Percentiles rank a stretch among this genome's conserved stretches.
Conservation (phyloP, 2,329 filamentous ascomycete species). For the Emmonsiellopsis sp. region DNA sequence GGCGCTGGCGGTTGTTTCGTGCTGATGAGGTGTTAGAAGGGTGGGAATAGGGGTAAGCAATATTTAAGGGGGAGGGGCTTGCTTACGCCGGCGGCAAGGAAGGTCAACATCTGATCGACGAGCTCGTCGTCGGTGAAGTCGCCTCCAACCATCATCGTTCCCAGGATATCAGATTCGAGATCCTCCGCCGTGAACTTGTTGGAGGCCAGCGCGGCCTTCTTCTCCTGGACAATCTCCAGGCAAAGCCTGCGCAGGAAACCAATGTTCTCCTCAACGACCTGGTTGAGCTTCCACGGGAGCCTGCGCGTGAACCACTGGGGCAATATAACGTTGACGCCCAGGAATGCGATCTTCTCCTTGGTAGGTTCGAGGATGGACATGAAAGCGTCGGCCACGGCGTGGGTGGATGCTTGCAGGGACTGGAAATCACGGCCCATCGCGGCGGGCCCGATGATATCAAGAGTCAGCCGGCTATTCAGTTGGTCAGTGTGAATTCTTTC, state of each 20-base stretch:
- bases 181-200: slow-evolving; percentile 30
- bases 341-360: slow-evolving; percentile 33
- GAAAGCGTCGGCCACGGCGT: slow-evolving; percentile 46
- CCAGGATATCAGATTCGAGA: slow-evolving; percentile 29
- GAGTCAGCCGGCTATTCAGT: slow-evolving; percentile 38
- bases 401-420: slow-evolving; percentile 41
- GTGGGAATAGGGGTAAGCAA: background rate
- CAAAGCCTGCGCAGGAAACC: slow-evolving; percentile 24
- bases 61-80: background rate
- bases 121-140: slow-evolving; percentile 31
- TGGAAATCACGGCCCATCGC: slow-evolving; percentile 51
- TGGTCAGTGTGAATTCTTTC: background rate
- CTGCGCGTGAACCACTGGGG: slow-evolving; percentile 43
- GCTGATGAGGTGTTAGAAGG: slow-evolving; percentile 21
- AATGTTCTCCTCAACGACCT: slow-evolving; percentile 22
- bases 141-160: slow-evolving; percentile 29
- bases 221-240: slow-evolving; percentile 27
- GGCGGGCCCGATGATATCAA: slow-evolving; percentile 51
- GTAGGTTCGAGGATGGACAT: slow-evolving; percentile 41
- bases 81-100: slow-evolving; percentile 30
- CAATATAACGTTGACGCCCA: slow-evolving; percentile 38
- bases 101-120: slow-evolving; percentile 36
- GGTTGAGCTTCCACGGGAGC: slow-evolving; percentile 34
- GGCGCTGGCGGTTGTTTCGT: slow-evolving; percentile 49
- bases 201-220: slow-evolving; percentile 18